Base-by-base conservation (phyloP, 2,329 filamentous ascomycete species). In the Seiridium cupressi region DNA sequence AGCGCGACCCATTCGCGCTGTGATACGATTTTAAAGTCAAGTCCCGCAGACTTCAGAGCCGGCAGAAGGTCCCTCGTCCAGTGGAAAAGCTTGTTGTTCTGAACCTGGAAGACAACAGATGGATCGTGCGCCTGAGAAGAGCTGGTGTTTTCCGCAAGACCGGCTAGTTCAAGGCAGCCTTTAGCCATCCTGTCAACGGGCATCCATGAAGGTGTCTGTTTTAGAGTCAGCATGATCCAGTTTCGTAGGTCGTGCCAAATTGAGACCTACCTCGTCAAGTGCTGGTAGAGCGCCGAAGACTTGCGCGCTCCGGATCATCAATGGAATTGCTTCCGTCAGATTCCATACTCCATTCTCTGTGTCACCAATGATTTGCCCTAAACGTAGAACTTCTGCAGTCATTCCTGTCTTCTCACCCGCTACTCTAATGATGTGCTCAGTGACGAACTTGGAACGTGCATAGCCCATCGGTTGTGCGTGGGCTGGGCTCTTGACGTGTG, bases 21-120 rank as follows among this genome's bases (percentile, higher is more conserved):
- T 3, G 74, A 62, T 1, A 84, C 76, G 5, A 73, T 68, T 18
- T 77, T 70, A 53, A 82, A 83, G 13, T 73, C 60, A 5, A 84
- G 66, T 0, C 81, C 81, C 0, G 78, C 75, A 0, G 69, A 65
- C n/a, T 68, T 70, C 6, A 87, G 70, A 3, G 77, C 76, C 2
- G 83, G 83, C 0, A 87, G 75, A 2, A 88, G 69, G 55, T 85
- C 79, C 0, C 73, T 60, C 0, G 80, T 83, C 82, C 82, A 86
- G 36, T 79, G 74, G 63, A 83, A 79, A 0, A 73, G 69, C 5
- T 64, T 69, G 0, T 78, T 77, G 60, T 85, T 85, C n/a, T 81
- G 74, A 7, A 88, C 72, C 60, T 86, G 82, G 60, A 80, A 84
- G 13, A 85, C 75, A 0, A 74, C 65, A 2, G 69, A 64, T 2